Evolutionary conservation across 2,329 filamentous ascomycete genomes (phyloP).

Genomic region (Trichoderma sp.): DNA sequence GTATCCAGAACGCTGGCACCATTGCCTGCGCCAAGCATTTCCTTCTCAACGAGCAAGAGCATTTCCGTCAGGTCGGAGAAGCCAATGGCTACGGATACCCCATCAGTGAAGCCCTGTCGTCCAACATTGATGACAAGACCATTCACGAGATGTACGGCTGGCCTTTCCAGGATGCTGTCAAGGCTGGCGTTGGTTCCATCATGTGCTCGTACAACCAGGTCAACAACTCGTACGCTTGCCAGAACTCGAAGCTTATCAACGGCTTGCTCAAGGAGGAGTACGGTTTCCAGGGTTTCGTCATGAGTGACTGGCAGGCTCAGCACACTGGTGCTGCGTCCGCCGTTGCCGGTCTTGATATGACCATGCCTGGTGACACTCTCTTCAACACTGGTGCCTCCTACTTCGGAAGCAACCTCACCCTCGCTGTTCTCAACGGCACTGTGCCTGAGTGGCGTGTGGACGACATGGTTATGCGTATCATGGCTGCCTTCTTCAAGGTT

Average conservation of each 20-base stretch:
- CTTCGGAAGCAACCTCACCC: conserved; percentile 86
- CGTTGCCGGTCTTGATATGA: conserved; percentile 77
- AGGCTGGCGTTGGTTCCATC: conserved; percentile 63
- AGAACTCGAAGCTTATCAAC: conserved; percentile 77
- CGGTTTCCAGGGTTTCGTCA: conserved; percentile 78
- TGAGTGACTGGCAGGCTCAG: conserved; percentile 80
- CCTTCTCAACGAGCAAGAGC: conserved; percentile 76
- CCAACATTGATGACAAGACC: conserved; percentile 71
- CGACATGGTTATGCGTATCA: conserved; percentile 87
- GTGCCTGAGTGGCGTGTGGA: conserved; percentile 84
- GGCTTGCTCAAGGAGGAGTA: conserved; percentile 76
- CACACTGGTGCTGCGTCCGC: conserved; percentile 68
- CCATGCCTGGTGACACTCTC: conserved; percentile 80
- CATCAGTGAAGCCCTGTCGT: conserved; percentile 60
- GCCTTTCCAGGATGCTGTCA: conserved; percentile 75
- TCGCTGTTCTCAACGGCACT: conserved; percentile 86
- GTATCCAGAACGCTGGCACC: conserved; percentile 79
- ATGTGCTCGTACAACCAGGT: conserved; percentile 76
- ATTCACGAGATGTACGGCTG: conserved; percentile 76
- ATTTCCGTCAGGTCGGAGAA: conserved; percentile 66
- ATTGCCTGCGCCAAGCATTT: conserved; percentile 83
- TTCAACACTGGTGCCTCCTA: conserved; percentile 74
- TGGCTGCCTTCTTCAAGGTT: conserved; percentile 69
- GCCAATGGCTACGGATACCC: conserved; percentile 57
- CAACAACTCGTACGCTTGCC: conserved; percentile 79